Percentiles rank a stretch among this genome's conserved stretches.
These are phyloP conservation scores for Isatis tinctoria DNA, from an alignment of 345 rosid genomes.

Conservation along the genomic window DNA sequence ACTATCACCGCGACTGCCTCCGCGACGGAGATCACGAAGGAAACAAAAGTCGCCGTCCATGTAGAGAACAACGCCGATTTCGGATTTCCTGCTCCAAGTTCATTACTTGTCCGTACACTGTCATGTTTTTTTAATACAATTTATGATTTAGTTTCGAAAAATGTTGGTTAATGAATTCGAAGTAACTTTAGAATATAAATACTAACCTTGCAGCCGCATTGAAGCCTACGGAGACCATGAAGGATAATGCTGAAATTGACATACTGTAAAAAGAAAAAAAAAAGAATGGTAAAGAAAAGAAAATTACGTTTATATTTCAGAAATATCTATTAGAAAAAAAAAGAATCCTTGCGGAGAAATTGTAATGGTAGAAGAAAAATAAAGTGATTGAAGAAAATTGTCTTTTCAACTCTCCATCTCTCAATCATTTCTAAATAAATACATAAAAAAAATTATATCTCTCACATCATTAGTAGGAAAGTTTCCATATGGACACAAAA, in stretches of 20 bases:
- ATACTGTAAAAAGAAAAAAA: constrained; percentile 36
- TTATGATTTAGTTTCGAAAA: background rate
- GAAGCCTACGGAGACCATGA: constrained; percentile 87
- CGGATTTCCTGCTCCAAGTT: constrained; percentile 70
- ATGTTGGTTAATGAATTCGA: background rate
- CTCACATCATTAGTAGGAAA: background rate
- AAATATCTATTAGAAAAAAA: too few species aligned
- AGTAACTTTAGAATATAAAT: background rate
- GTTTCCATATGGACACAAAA: background rate
- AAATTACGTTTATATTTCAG: too few species aligned
- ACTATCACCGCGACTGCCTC: constrained; percentile 30
- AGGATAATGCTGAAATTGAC: constrained; percentile 47
- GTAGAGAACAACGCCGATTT: constrained; percentile 59
- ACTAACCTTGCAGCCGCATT: constrained; percentile 86
- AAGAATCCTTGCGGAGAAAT: too few species aligned
- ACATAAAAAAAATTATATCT: background rate
- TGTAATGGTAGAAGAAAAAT: too few species aligned
- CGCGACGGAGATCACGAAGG: constrained; percentile 41
- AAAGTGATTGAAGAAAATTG: too few species aligned
- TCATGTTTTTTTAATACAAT: background rate
- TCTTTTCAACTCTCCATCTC: too few species aligned
- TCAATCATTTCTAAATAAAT: too few species aligned
- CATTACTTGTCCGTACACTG: constrained; percentile 75
- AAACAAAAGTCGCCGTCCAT: constrained; percentile 37
- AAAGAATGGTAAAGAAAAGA: background rate